phyloP scores from a whole-genome alignment of 345 rosid genomes.

The Isatis tinctoria region DNA sequence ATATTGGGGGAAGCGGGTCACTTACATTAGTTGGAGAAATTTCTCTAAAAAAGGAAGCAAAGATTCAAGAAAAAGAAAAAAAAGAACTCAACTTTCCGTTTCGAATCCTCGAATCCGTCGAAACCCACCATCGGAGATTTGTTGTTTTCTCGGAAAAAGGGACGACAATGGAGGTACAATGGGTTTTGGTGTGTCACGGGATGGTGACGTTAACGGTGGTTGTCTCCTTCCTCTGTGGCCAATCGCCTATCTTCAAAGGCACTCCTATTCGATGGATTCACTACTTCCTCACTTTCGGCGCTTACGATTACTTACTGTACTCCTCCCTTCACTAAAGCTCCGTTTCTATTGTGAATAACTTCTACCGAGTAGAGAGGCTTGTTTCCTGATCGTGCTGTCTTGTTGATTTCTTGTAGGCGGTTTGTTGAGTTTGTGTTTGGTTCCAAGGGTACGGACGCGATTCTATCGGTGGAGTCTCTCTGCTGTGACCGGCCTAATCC shows the following conservation, averaged over 20 bases:
- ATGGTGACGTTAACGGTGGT: conserved; percentile 54
- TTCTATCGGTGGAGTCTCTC: conserved; percentile 56
- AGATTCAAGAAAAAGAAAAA: background rate
- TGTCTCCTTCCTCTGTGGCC: conserved; percentile 87
- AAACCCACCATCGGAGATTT: background rate
- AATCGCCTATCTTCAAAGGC: conserved; percentile 86
- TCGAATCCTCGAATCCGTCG: background rate
- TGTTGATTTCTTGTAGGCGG: conserved; percentile 42
- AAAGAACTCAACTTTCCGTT: background rate
- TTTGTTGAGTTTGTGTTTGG: conserved; percentile 61
- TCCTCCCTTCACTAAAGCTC: background rate
- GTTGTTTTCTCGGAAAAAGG: background rate
- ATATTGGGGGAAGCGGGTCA: background rate
- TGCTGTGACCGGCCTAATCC: conserved; percentile 94
- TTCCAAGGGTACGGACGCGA: conserved; percentile 44
- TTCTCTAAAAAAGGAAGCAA: background rate
- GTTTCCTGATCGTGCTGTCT: conserved; percentile 1
- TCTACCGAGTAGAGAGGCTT: background rate
- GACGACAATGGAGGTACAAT: conserved; percentile 47
- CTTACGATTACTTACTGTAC: conserved; percentile 81
- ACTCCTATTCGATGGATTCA: conserved; percentile 75
- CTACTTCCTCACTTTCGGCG: conserved; percentile 83
- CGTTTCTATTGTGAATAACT: background rate
- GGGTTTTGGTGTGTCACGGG: conserved; percentile 71
- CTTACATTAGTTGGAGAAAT: background rate